Percentiles rank a stretch among this genome's conserved stretches.
Conservation (phyloP, 2,329 filamentous ascomycete genomes). For the Nothopassalora personata region DNA sequence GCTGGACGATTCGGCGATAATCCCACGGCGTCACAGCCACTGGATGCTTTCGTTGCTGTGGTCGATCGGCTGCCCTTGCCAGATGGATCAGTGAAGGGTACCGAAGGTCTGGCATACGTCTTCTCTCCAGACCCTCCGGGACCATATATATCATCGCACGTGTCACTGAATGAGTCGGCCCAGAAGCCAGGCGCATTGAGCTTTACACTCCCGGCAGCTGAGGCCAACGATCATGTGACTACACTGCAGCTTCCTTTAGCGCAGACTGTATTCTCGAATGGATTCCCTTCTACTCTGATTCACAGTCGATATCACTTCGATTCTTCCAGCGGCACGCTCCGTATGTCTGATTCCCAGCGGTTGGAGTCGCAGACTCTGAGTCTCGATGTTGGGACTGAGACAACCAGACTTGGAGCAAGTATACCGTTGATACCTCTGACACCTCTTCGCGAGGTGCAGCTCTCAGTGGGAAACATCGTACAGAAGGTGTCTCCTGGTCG, state of each 20-base stretch:
- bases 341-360: constrained; percentile 7
- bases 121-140: constrained; percentile 13
- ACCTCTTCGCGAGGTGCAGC: constrained; percentile 58
- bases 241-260: constrained; percentile 56
- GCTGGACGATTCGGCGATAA: constrained; percentile 12
- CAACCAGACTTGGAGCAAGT: not conserved
- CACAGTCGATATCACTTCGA: constrained; percentile 23
- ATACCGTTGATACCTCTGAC: constrained; percentile 48
- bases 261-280: constrained; percentile 73
- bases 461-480: constrained; percentile 74
- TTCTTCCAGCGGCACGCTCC: constrained; percentile 7
- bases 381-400: constrained; percentile 8
- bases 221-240: constrained; percentile 3
- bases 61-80: constrained; percentile 27
- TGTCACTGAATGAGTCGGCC: constrained; percentile 13
- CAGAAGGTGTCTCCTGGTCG: constrained; percentile 39
- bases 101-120: constrained; percentile 30
- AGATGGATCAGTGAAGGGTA: constrained; percentile 8
- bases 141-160: constrained; percentile 7
- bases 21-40: constrained; percentile 6
- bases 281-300: constrained; percentile 53
- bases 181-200: constrained; percentile 28
- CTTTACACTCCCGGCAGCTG: constrained; percentile 15
- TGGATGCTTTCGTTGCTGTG: constrained; percentile 27
- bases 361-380: constrained; percentile 22